These are phyloP conservation scores for Pythium periplocum DNA, from an alignment of 352 stramenopile species.

Conservation along the genomic window DNA sequence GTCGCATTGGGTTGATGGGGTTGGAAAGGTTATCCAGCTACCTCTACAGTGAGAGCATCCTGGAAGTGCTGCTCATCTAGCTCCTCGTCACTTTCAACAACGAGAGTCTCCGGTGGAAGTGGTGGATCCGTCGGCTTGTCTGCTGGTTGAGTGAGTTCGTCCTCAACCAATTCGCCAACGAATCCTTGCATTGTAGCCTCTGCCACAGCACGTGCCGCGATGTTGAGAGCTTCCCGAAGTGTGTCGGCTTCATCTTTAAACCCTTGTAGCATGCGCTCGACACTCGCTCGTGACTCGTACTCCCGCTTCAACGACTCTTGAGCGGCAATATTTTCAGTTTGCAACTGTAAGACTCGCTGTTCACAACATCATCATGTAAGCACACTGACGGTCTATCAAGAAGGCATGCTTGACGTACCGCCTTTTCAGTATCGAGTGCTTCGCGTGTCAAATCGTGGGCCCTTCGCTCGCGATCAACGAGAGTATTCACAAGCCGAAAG, in stretches of 20 bases:
- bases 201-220: constrained; percentile 53
- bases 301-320: constrained; percentile 60
- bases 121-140: no score
- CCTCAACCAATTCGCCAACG: not conserved
- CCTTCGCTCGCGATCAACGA: constrained; percentile 42
- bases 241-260: constrained; percentile 77
- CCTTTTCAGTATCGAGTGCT: constrained; percentile 40
- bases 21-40: no score
- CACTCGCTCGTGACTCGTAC: constrained; percentile 34
- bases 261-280: constrained; percentile 49
- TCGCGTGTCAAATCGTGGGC: constrained; percentile 31
- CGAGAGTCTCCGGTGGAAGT: no score
- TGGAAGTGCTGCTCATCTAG: no score
- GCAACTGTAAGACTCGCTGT: constrained; percentile 36
- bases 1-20: no score
- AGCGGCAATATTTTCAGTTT: constrained; percentile 36
- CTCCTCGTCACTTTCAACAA: no score
- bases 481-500: constrained; percentile 41
- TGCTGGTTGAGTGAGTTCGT: no score
- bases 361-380: no score
- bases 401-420: constrained; percentile 18
- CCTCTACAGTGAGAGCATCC: no score
- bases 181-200: constrained; percentile 24
- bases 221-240: constrained; percentile 68
- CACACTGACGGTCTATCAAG: no score